phyloP scores from a whole-genome alignment of 352 stramenopile species.

The Phytophthora nicotianae region DNA sequence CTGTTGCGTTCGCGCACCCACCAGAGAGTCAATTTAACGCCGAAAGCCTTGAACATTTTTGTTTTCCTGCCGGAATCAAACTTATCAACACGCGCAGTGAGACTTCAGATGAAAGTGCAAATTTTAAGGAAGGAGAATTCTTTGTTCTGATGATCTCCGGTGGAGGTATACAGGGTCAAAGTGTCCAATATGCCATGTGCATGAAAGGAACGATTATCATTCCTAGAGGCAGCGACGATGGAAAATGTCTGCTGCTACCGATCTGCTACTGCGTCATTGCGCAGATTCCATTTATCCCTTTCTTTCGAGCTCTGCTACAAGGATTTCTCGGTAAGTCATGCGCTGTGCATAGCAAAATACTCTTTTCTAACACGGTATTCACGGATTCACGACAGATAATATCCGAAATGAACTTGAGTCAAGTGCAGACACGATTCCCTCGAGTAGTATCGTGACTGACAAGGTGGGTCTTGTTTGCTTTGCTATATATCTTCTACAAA shows the following conservation, averaged over 20 bases:
- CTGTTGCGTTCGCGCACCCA: slow-evolving; percentile 66
- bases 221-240: slow-evolving; percentile 10
- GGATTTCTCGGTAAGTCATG: slow-evolving; percentile 38
- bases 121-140: slow-evolving; percentile 30
- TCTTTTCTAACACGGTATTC: background rate
- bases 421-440: slow-evolving; percentile 3
- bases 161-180: slow-evolving; percentile 51
- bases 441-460: slow-evolving; percentile 49
- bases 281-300: slow-evolving; percentile 48
- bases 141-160: slow-evolving; percentile 65
- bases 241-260: slow-evolving; percentile 23
- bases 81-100: background rate
- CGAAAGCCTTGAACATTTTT: slow-evolving; percentile 79
- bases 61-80: slow-evolving; percentile 57
- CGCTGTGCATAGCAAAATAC: background rate
- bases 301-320: slow-evolving; percentile 43
- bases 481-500: background rate
- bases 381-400: slow-evolving; percentile 18
- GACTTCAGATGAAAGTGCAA: background rate
- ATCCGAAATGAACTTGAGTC: slow-evolving; percentile 21
- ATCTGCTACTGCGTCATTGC: slow-evolving; percentile 63
- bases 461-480: slow-evolving; percentile 29
- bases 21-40: slow-evolving; percentile 69
- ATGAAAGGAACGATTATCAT: slow-evolving; percentile 47
- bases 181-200: slow-evolving; percentile 61